Percentiles rank a stretch among this genome's conserved stretches.
These are phyloP conservation scores for Mediolabrus comicus DNA, from an alignment of 108 stramenopile species.

Conservation along the genomic window DNA sequence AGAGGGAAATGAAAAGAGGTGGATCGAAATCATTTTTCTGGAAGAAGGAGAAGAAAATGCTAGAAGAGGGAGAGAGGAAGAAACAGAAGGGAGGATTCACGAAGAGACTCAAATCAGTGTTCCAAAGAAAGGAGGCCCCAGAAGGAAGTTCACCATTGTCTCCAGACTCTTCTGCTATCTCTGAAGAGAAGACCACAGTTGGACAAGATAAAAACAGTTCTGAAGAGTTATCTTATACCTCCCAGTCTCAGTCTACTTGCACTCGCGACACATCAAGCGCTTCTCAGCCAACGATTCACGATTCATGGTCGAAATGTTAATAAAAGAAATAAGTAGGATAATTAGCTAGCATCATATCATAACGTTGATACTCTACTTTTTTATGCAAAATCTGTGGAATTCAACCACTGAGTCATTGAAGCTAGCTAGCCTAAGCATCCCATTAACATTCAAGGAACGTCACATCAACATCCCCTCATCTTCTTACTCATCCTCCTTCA, in stretches of 20 bases:
- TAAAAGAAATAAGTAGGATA: neutral
- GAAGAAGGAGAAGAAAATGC: neutral
- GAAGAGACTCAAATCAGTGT: neutral
- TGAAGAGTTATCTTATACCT: too few species aligned
- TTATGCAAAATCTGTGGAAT: neutral
- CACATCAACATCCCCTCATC: too few species aligned
- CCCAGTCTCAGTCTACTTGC: too few species aligned
- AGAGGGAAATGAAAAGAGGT: too few species aligned
- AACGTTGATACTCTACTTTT: conserved; percentile 3
- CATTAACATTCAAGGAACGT: neutral
- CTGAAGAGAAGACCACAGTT: too few species aligned
- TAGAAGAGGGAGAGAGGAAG: too few species aligned
- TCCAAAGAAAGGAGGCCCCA: neutral
- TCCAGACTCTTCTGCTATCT: too few species aligned
- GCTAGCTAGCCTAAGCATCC: neutral
- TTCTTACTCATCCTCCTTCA: conserved; percentile 53
- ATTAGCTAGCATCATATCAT: neutral
- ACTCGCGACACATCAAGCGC: too few species aligned
- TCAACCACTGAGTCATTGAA: neutral
- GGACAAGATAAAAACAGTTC: too few species aligned
- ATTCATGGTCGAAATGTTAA: too few species aligned
- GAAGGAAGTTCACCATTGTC: too few species aligned
- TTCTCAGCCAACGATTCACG: too few species aligned
- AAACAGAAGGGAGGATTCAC: neutral
- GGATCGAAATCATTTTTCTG: neutral